phyloP scores from a whole-genome alignment of 1,284 basidiomycete species.

The Trichosporon sp. region DNA sequence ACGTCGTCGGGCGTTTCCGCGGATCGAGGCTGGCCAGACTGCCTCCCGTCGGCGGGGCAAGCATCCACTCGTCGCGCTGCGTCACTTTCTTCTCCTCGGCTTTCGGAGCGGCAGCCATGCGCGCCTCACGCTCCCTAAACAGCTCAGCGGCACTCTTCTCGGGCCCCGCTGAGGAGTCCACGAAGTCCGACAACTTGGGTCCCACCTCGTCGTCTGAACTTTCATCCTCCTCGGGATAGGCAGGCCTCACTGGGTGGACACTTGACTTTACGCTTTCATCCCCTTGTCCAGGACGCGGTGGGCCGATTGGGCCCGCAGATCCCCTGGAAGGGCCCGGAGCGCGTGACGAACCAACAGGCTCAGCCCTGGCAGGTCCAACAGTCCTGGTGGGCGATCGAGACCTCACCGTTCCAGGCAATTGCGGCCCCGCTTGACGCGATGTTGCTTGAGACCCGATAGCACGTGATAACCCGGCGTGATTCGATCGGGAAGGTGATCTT shows the following conservation, averaged over 20 bases:
- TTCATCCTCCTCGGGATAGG: conserved; percentile 22
- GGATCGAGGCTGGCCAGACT: conserved; percentile 65
- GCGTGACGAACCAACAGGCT: conserved; percentile 9
- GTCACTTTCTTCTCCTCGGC: conserved; percentile 12
- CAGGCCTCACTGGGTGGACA: not conserved
- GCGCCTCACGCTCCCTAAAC: conserved; percentile 73
- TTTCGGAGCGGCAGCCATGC: conserved; percentile 36
- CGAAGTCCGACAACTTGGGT: conserved; percentile 29
- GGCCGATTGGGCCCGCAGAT: conserved; percentile 6
- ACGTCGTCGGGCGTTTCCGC: conserved; percentile 65
- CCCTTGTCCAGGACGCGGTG: conserved; percentile 7
- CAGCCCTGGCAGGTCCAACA: not conserved
- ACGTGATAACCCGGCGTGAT: not conserved
- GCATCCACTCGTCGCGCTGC: conserved; percentile 86
- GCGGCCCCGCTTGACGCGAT: not conserved
- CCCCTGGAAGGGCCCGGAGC: not conserved
- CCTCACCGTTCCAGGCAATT: not conserved
- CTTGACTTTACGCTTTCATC: not conserved
- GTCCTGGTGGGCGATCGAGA: not conserved
- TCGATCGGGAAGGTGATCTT: conserved; percentile 6
- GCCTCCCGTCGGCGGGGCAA: conserved; percentile 78
- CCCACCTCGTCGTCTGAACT: conserved; percentile 43
- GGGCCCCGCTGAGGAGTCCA: not conserved
- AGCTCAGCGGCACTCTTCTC: conserved; percentile 64
- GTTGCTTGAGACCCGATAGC: not conserved